Conservation (phyloP, 2,329 filamentous ascomycete genomes). For the Karstenula rhodostoma region DNA sequence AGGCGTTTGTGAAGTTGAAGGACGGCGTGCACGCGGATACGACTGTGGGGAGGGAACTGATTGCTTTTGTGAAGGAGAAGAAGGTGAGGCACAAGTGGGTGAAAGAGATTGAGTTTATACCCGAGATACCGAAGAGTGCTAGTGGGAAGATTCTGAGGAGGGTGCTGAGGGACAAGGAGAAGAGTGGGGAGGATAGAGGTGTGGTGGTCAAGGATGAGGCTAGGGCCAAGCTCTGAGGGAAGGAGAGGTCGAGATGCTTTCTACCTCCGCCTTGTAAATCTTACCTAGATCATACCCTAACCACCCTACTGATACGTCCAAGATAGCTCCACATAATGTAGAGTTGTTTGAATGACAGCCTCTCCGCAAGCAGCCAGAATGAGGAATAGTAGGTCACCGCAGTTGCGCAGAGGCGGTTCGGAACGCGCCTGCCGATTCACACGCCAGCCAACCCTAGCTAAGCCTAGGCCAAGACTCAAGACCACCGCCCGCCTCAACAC, state of each 20-base stretch:
- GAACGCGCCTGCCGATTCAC: not conserved
- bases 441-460: not conserved
- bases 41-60: slow-evolving; percentile 51
- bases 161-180: slow-evolving; percentile 54
- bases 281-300: not conserved
- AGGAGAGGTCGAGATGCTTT: not conserved
- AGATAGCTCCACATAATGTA: too few relatives aligned
- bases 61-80: slow-evolving; percentile 53
- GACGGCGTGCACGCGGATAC: slow-evolving; percentile 39
- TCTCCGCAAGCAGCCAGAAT: not conserved
- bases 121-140: slow-evolving; percentile 58
- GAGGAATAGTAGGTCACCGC: not conserved
- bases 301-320: too few relatives aligned
- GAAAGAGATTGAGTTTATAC: slow-evolving; percentile 56
- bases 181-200: slow-evolving; percentile 44
- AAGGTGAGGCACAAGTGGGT: slow-evolving; percentile 59
- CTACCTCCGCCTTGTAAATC: not conserved
- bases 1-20: slow-evolving; percentile 56
- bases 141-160: slow-evolving; percentile 59
- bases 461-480: not conserved
- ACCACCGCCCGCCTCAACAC: not conserved
- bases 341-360: too few relatives aligned
- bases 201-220: slow-evolving; percentile 34
- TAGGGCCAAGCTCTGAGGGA: slow-evolving; percentile 23
- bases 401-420: not conserved